Conservation (phyloP, 441 rosid genomes). For the Populus hybrid region DNA sequence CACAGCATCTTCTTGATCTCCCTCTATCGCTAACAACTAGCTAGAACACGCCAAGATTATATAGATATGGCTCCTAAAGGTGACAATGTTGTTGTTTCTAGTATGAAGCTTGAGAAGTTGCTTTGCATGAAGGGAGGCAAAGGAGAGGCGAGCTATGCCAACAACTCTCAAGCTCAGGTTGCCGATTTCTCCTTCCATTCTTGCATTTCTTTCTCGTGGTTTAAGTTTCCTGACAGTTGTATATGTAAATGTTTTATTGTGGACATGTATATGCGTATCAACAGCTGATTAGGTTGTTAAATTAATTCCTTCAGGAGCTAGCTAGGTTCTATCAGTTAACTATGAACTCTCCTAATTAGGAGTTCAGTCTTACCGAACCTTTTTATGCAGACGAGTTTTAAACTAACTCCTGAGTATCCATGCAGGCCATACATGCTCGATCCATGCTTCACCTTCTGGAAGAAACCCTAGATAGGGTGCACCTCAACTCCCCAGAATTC, state of each 20-base stretch:
- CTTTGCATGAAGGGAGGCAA: constrained; percentile 95
- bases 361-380: too few relatives aligned
- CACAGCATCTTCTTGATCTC: background rate
- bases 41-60: background rate
- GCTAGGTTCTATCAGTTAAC: background rate
- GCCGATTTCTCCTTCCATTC: background rate
- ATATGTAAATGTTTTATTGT: background rate
- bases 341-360: too few relatives aligned
- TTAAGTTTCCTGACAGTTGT: too few relatives aligned
- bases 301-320: too few relatives aligned
- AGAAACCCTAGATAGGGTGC: constrained; percentile 72
- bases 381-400: background rate
- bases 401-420: background rate
- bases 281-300: too few relatives aligned
- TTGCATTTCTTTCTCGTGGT: too few relatives aligned
- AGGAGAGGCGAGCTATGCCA: constrained; percentile 89
- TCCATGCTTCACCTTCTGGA: constrained; percentile 82
- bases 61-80: constrained; percentile 59
- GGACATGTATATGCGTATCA: background rate
- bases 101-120: constrained; percentile 72
- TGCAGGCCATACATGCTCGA: constrained; percentile 82
- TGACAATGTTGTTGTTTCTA: constrained; percentile 61
- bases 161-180: constrained; percentile 97
- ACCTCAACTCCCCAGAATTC: constrained; percentile 41
- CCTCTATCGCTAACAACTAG: too few relatives aligned